Percentiles rank a stretch among this genome's conserved stretches.
Conservation (phyloP, 495 filamentous ascomycete genomes). For the Friedmanniomyces endolithicus region DNA sequence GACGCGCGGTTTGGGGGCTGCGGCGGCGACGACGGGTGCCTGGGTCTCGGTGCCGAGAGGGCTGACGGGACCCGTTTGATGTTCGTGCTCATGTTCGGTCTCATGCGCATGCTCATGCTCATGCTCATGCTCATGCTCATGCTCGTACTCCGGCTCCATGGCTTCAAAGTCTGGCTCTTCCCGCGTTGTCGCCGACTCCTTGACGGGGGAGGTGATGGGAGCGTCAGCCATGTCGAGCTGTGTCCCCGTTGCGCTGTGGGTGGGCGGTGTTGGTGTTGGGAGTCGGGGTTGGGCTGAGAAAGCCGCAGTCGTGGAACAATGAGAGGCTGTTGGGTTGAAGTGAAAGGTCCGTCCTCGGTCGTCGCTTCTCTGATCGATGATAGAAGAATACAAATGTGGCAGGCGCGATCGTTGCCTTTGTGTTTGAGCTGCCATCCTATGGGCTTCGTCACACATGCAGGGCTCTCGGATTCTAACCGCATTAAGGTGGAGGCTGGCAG, state of each 20-base stretch:
- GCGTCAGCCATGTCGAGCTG: constrained; percentile 8
- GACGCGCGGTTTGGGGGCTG: constrained; percentile 6
- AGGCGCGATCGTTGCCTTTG: not conserved
- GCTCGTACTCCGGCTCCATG: constrained; percentile 44
- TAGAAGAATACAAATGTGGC: not conserved
- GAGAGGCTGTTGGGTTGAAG: not conserved
- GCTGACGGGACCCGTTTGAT: constrained; percentile 41
- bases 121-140: constrained; percentile 64
- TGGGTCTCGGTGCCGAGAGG: constrained; percentile 24
- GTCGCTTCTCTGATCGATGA: not conserved
- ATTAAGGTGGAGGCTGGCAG: not conserved
- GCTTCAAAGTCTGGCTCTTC: constrained; percentile 77
- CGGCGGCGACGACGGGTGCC: not conserved
- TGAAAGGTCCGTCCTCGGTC: not conserved
- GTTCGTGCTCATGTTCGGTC: constrained; percentile 55
- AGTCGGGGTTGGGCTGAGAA: not conserved
- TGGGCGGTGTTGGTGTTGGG: not conserved
- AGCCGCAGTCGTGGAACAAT: not conserved
- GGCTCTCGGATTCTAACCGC: not conserved
- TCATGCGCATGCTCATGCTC: constrained; percentile 54
- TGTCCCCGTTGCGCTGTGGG: not conserved
- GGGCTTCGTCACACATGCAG: not conserved
- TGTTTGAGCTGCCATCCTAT: not conserved
- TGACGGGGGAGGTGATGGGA: constrained; percentile 1
- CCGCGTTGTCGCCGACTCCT: constrained; percentile 78